Evolutionary conservation across 2,329 filamentous ascomycete species (phyloP).

Genomic region (Aureobasidium sp.): DNA sequence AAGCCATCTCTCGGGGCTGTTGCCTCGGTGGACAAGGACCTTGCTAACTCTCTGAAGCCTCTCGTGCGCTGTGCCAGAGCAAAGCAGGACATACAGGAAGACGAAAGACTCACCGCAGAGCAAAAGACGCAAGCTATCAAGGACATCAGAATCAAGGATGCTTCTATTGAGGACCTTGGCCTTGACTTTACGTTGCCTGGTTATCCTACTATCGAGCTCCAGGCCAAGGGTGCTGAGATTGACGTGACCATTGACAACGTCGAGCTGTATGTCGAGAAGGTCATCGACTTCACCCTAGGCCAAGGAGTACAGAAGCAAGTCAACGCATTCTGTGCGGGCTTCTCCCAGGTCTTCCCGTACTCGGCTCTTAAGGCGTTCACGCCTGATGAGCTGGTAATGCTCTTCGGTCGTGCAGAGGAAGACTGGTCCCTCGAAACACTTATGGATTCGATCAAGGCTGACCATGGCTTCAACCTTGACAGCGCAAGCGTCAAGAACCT

Average conservation of each 20-base stretch:
- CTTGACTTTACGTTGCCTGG: constrained; percentile 94
- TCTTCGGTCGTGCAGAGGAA: constrained; percentile 88
- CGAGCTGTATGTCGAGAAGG: constrained; percentile 76
- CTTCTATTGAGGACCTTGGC: constrained; percentile 74
- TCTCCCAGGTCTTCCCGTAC: constrained; percentile 95
- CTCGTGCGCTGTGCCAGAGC: constrained; percentile 79
- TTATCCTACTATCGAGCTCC: constrained; percentile 76
- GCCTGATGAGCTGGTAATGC: constrained; percentile 84
- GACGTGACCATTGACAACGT: constrained; percentile 85
- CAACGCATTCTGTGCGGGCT: constrained; percentile 82
- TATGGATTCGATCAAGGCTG: constrained; percentile 97
- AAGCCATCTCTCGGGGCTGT: constrained; percentile 82
- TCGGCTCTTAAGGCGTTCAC: constrained; percentile 88
- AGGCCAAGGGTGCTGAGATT: constrained; percentile 64
- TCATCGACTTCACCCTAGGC: constrained; percentile 87
- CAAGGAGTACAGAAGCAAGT: constrained; percentile 80
- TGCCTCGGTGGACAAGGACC: constrained; percentile 75
- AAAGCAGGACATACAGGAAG: constrained; percentile 74
- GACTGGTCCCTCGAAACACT: constrained; percentile 97
- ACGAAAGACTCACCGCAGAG: constrained; percentile 54
- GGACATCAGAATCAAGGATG: constrained; percentile 65
- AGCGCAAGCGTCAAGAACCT: constrained; percentile 91
- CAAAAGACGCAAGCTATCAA: constrained; percentile 65
- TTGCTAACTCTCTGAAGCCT: constrained; percentile 76
- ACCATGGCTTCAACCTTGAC: constrained; percentile 98